phyloP scores from a whole-genome alignment of 2,329 filamentous ascomycete species.

The Nothopassalora personata region DNA sequence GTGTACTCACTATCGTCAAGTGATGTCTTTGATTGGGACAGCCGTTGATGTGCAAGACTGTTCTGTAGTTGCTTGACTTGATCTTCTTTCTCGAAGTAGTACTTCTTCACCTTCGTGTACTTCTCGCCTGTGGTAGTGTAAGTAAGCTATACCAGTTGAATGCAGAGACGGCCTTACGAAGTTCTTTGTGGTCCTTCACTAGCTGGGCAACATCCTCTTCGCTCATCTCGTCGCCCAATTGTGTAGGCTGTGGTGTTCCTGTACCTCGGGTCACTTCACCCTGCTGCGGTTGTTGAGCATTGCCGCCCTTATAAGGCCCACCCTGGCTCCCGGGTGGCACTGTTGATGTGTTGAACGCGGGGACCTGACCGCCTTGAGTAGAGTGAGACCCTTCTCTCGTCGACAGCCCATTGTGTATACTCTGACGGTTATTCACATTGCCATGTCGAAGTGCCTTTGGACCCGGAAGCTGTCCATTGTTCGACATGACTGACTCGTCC shows the following conservation, averaged over 20 bases:
- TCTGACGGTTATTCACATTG: slow-evolving; percentile 29
- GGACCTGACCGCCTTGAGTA: slow-evolving; percentile 23
- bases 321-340: slow-evolving; percentile 42
- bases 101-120: slow-evolving; percentile 96
- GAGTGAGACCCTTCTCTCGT: slow-evolving; percentile 25
- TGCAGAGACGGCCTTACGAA: slow-evolving; percentile 37
- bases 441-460: slow-evolving; percentile 24
- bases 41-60: slow-evolving; percentile 90
- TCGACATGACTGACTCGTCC: slow-evolving; percentile 30
- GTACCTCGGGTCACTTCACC: slow-evolving; percentile 32
- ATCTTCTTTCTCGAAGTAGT: slow-evolving; percentile 87
- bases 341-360: slow-evolving; percentile 42
- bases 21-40: slow-evolving; percentile 88
- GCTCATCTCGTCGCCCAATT: slow-evolving; percentile 39
- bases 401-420: slow-evolving; percentile 30
- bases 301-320: slow-evolving; percentile 37
- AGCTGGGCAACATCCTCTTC: slow-evolving; percentile 45
- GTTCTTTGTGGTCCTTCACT: slow-evolving; percentile 46
- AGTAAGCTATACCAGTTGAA: slow-evolving; percentile 8
- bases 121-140: slow-evolving; percentile 64
- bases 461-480: slow-evolving; percentile 27
- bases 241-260: slow-evolving; percentile 37
- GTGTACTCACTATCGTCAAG: slow-evolving; percentile 93
- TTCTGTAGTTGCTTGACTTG: slow-evolving; percentile 95
- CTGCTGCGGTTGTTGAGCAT: slow-evolving; percentile 20